Evolutionary conservation across 2,329 filamentous ascomycete genomes (phyloP).

Genomic region (Ramichloridium luteum): DNA sequence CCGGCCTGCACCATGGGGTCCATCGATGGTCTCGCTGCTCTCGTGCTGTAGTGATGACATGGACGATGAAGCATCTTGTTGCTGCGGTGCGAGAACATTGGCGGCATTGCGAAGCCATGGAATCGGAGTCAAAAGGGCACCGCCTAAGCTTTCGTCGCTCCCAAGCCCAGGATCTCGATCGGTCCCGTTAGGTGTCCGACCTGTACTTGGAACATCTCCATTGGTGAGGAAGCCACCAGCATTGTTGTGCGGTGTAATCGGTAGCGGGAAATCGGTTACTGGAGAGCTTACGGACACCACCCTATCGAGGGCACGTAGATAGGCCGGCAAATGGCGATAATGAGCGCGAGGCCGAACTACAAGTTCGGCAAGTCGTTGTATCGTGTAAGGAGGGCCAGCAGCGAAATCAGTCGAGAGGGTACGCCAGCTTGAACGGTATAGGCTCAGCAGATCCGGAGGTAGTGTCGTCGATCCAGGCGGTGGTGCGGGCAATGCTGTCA

Average conservation of each 20-base stretch:
- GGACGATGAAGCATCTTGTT: too few relatives aligned
- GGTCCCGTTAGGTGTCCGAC: too few relatives aligned
- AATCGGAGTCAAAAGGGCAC: slow-evolving; percentile 84
- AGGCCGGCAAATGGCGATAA: slow-evolving; percentile 71
- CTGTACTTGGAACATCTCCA: slow-evolving; percentile 39
- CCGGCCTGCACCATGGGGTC: slow-evolving; percentile 64
- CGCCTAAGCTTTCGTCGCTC: slow-evolving; percentile 79
- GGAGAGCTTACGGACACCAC: slow-evolving; percentile 81
- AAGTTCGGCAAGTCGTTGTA: slow-evolving; percentile 84
- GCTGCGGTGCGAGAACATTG: slow-evolving; percentile 7
- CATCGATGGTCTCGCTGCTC: slow-evolving; percentile 67
- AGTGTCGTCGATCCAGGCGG: too few relatives aligned
- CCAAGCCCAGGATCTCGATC: too few relatives aligned
- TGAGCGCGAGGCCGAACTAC: slow-evolving; percentile 62
- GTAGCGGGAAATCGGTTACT: slow-evolving; percentile 70
- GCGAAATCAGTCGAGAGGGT: slow-evolving; percentile 46
- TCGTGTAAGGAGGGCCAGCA: slow-evolving; percentile 71
- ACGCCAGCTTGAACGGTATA: slow-evolving; percentile 28
- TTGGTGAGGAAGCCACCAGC: slow-evolving; percentile 39
- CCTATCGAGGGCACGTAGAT: slow-evolving; percentile 81
- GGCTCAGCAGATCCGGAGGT: slow-evolving; percentile 50
- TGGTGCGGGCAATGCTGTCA: too few relatives aligned
- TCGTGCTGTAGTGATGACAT: slow-evolving; percentile 51
- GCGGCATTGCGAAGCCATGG: slow-evolving; percentile 55
- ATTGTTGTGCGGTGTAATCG: slow-evolving; percentile 35